Evolutionary conservation across 495 filamentous ascomycete genomes (phyloP).

Genomic region (Aspergillus hancockii): DNA sequence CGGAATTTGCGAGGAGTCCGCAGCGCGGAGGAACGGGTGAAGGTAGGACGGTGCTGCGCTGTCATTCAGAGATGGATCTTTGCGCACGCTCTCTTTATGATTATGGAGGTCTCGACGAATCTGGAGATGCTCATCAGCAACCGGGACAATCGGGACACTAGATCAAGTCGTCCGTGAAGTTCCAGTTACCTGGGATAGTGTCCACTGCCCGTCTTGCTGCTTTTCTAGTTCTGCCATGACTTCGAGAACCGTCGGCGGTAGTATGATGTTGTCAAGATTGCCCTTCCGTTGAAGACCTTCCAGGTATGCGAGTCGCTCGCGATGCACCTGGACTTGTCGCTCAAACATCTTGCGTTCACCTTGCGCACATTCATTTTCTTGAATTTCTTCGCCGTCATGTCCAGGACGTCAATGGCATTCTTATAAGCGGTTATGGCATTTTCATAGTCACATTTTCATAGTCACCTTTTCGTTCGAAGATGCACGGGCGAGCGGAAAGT

Average conservation of each 20-base stretch:
- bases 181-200: conserved; percentile 15
- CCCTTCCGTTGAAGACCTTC: conserved; percentile 13
- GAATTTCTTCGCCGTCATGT: conserved; percentile 10
- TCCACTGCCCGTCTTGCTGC: conserved; percentile 11
- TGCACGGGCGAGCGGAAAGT: conserved; percentile 18
- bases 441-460: conserved; percentile 35
- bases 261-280: conserved; percentile 12
- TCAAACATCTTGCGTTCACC: conserved; percentile 25
- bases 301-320: conserved; percentile 18
- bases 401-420: conserved; percentile 20
- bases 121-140: conserved; percentile 10
- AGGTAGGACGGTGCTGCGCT: conserved; percentile 12
- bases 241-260: conserved; percentile 18
- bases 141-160: no score
- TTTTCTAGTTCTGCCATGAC: conserved; percentile 14
- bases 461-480: conserved; percentile 26
- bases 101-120: conserved; percentile 18
- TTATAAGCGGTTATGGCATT: conserved; percentile 33
- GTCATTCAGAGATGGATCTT: not conserved
- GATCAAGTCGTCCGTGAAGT: not conserved
- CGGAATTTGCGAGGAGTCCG: conserved; percentile 12
- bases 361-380: conserved; percentile 20
- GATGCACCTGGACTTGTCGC: conserved; percentile 19
- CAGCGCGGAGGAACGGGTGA: conserved; percentile 13
- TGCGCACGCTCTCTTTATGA: conserved; percentile 1